Evolutionary conservation across 129 eudicot genomes (phyloP).

Genomic region (Solidago caesia): DNA sequence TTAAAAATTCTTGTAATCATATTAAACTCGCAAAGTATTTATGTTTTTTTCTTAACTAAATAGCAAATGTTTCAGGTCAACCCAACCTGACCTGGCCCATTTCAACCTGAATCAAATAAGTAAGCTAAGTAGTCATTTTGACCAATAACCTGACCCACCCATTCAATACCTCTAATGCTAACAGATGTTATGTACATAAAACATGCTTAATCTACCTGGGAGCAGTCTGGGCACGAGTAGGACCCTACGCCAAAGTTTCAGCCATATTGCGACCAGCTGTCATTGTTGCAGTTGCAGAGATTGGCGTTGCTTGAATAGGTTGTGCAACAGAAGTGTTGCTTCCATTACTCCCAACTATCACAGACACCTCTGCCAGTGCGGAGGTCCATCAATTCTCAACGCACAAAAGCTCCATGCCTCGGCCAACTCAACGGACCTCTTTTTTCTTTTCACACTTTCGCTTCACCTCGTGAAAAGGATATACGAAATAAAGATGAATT

Average conservation of each 20-base stretch:
- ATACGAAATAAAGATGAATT: too few species aligned
- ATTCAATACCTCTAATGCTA: neutral
- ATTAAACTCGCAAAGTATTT: neutral
- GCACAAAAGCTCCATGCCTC: too few species aligned
- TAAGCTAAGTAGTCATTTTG: neutral
- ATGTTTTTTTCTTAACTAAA: neutral
- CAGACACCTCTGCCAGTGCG: conserved; percentile 87
- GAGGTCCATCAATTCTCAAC: conserved; percentile 60
- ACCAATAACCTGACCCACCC: neutral
- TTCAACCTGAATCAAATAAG: neutral
- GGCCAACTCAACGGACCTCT: too few species aligned
- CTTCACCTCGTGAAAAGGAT: too few species aligned
- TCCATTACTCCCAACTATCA: conserved; percentile 50
- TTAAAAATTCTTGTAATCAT: neutral
- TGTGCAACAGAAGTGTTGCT: conserved; percentile 36
- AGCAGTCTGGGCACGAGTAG: conserved; percentile 59
- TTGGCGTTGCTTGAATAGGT: conserved; percentile 32
- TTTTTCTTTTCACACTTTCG: too few species aligned
- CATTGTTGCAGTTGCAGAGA: conserved; percentile 33
- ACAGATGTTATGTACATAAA: neutral
- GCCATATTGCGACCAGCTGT: conserved; percentile 78
- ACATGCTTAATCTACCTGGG: conserved; percentile 49
- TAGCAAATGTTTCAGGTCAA: neutral
- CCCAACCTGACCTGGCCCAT: neutral
- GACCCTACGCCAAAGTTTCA: conserved; percentile 81